These are phyloP conservation scores for Saccharomyces jurei DNA, from an alignment of 805 yeast genomes.

Conservation along the genomic window DNA sequence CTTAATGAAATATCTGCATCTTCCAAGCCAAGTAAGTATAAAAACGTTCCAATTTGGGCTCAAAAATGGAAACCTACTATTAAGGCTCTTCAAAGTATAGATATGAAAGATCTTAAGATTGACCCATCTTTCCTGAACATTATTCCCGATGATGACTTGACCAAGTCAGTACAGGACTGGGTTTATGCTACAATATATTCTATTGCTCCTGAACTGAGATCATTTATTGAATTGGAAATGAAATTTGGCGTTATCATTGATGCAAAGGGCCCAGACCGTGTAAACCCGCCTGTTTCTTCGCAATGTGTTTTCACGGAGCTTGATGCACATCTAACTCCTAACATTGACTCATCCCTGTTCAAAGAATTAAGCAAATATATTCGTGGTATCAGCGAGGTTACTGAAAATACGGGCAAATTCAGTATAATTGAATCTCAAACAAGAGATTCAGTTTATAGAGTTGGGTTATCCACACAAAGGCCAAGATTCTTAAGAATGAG, in stretches of 20 bases:
- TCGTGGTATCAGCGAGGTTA: conserved; percentile 43
- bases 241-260: conserved; percentile 68
- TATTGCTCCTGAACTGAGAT: conserved; percentile 43
- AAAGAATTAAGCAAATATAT: conserved; percentile 48
- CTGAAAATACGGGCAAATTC: conserved; percentile 47
- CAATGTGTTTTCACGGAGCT: conserved; percentile 56
- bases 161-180: conserved; percentile 82
- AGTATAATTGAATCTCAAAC: conserved; percentile 53
- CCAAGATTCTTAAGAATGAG: conserved; percentile 61
- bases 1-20: conserved; percentile 24
- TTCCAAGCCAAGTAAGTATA: conserved; percentile 54
- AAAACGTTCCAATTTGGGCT: conserved; percentile 76
- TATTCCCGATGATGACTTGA: conserved; percentile 70
- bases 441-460: conserved; percentile 55
- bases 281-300: conserved; percentile 57
- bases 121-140: conserved; percentile 50
- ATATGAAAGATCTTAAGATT: conserved; percentile 26
- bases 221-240: conserved; percentile 63
- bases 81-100: conserved; percentile 27
- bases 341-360: conserved; percentile 56
- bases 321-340: conserved; percentile 54
- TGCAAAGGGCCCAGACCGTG: conserved; percentile 51
- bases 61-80: conserved; percentile 53
- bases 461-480: conserved; percentile 53
- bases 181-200: conserved; percentile 72